Conservation (phyloP, 495 filamentous ascomycete genomes). For the Penicillium ochrochloron region DNA sequence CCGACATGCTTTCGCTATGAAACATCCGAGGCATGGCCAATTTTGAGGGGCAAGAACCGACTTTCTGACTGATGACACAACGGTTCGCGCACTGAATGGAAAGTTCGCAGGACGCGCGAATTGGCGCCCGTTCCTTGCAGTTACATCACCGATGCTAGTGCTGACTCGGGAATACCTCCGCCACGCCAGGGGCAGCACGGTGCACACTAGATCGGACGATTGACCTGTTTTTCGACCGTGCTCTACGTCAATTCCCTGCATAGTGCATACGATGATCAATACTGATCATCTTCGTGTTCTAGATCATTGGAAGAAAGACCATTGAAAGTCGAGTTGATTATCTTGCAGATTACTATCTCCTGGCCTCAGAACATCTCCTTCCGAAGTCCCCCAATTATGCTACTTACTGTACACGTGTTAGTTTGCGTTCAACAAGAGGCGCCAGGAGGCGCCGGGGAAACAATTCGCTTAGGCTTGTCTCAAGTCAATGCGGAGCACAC, state of each 20-base stretch:
- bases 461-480: neutral
- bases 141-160: constrained; percentile 21
- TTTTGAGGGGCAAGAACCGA: neutral
- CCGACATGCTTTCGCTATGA: neutral
- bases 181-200: constrained; percentile 1
- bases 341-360: neutral
- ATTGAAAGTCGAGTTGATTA: neutral
- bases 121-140: constrained; percentile 14
- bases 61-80: neutral
- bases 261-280: neutral
- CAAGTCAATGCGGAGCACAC: neutral
- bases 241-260: constrained; percentile 1
- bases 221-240: constrained; percentile 7
- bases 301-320: neutral
- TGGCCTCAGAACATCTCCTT: neutral
- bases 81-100: constrained; percentile 2
- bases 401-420: neutral
- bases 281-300: neutral
- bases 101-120: constrained; percentile 3
- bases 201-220: constrained; percentile 12
- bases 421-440: neutral
- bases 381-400: neutral
- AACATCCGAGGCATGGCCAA: neutral
- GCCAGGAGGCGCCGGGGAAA: neutral
- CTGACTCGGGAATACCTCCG: constrained; percentile 25